Base-by-base conservation (phyloP, 2,329 filamentous ascomycete species). In the Aspergillus sergii region DNA sequence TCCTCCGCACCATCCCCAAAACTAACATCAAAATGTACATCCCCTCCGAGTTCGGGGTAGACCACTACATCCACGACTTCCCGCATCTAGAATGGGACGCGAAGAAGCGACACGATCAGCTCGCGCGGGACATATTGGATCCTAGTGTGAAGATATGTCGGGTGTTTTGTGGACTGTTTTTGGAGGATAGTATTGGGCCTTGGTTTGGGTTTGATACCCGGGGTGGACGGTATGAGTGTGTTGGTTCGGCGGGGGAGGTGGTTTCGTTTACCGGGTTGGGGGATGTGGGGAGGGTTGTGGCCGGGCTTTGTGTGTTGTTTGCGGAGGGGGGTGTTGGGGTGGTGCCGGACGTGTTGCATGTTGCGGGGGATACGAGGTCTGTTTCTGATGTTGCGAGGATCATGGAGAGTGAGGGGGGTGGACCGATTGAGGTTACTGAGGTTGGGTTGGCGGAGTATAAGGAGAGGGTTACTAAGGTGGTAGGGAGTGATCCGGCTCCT, bases 21-120 rank as follows among this genome's bases (percentile, higher is more conserved):
- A 70, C 75, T 0, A 53, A 66, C 0, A 62, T 78, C 32, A 70
- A 69, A 61, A 59, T 78, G 7, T 79, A 79, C 63, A 71, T 78
- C 53, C 73, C 73, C 12, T 78, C 77, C 5, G 76, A 78, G 32
- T 78, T 78, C 57, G 77, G 77, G 14, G 76, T 78, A 45, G 72
- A 79, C 60, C 76, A 79, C 59, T 75, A 76, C 54, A 54, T 76
- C 21, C 76, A 78, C 58, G 74, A 77, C 58, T 78, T 78, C 59
- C 32, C 67, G n/a, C 72, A 76, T 36, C 66, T 69, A 1, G 76
- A 77, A 58, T 77, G 75, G 75, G 72, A 74, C 50, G 64, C 66
- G 21, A 77, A 78, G 61, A 76, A 75, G 58, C 53, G 61, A 1
- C 75, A 77, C 60, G 66, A 70, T 26, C 62, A 59, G 10, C 66